Evolutionary conservation across 768 basidiomycete species (phyloP).

Genomic region (Phylloporus sp.): DNA sequence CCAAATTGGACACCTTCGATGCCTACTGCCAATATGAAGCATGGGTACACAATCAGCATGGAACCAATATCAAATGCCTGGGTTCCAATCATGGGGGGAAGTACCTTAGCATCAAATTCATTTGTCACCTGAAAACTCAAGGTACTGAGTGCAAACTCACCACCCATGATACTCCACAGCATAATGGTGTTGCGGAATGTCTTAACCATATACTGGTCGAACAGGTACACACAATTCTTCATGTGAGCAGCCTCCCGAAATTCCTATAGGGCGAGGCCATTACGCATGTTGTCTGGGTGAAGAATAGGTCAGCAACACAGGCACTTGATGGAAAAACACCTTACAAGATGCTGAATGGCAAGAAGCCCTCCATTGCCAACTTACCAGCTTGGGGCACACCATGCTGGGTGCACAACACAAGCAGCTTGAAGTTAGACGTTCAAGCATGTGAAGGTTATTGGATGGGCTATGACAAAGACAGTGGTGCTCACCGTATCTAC

Average conservation of each 20-base stretch:
- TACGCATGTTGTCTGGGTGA: slow-evolving; percentile 14
- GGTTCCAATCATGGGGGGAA: not conserved
- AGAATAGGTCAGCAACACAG: slow-evolving; percentile 7
- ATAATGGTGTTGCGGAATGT: slow-evolving; percentile 28
- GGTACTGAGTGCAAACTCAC: not conserved
- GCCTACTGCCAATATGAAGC: not conserved
- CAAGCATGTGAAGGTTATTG: too few species aligned
- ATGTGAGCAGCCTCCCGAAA: slow-evolving; percentile 12
- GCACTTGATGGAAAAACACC: slow-evolving; percentile 4
- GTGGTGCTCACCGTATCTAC: too few species aligned
- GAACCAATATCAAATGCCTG: not conserved
- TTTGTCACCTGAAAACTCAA: not conserved
- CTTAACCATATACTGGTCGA: slow-evolving; percentile 19
- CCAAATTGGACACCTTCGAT: not conserved
- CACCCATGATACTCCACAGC: slow-evolving; percentile 13
- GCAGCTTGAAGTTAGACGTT: too few species aligned
- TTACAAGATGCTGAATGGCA: slow-evolving; percentile 1
- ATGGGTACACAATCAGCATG: not conserved
- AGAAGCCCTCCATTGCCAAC: slow-evolving; percentile 12
- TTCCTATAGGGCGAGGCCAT: slow-evolving; percentile 23
- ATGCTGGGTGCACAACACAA: slow-evolving; percentile 5
- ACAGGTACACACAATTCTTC: slow-evolving; percentile 13
- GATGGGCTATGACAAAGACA: too few species aligned
- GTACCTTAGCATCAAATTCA: not conserved
- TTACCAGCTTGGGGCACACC: slow-evolving; percentile 19